A percentile compares a stretch with the other conserved stretches of the same genome.
These are phyloP conservation scores for Epichloe baconii DNA, from an alignment of 2,329 filamentous ascomycete species.

Conservation along the genomic window DNA sequence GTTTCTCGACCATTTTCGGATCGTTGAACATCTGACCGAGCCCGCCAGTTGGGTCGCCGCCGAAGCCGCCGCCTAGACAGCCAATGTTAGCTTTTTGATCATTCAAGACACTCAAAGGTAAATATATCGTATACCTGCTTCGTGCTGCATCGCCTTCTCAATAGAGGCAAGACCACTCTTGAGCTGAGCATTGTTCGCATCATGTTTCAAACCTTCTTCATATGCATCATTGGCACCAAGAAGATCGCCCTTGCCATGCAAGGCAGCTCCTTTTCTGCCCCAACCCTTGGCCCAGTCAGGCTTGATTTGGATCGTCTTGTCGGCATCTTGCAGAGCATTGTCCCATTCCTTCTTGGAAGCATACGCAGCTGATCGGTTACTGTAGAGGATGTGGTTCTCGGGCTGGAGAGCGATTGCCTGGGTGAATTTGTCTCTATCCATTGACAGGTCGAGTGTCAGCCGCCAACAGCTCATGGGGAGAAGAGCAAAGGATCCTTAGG, in stretches of 20 bases:
- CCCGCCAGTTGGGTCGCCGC: conserved; percentile 56
- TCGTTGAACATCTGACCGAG: conserved; percentile 93
- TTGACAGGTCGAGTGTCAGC: neutral
- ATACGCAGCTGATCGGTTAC: conserved; percentile 80
- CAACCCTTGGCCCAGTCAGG: conserved; percentile 97
- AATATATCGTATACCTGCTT: conserved; percentile 20
- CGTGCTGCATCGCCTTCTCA: conserved; percentile 68
- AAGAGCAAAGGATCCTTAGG: neutral
- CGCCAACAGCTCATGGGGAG: neutral
- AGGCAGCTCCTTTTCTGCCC: conserved; percentile 81
- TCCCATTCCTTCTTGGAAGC: conserved; percentile 84
- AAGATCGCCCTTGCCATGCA: conserved; percentile 78
- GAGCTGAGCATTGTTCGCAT: conserved; percentile 81
- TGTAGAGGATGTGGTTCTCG: conserved; percentile 91
- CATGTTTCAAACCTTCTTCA: conserved; percentile 85
- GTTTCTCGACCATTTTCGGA: conserved; percentile 77
- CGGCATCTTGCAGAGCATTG: conserved; percentile 75
- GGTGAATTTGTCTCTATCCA: conserved; percentile 73
- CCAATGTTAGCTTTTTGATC: conserved; percentile 4
- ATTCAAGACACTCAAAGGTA: neutral
- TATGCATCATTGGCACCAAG: conserved; percentile 80
- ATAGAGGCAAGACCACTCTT: conserved; percentile 80
- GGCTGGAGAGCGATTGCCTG: conserved; percentile 83
- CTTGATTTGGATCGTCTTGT: conserved; percentile 89
- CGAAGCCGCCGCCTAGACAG: conserved; percentile 14